Base-by-base conservation (phyloP, 1,139 yeast genomes). In the Suhomyces terraborum region DNA sequence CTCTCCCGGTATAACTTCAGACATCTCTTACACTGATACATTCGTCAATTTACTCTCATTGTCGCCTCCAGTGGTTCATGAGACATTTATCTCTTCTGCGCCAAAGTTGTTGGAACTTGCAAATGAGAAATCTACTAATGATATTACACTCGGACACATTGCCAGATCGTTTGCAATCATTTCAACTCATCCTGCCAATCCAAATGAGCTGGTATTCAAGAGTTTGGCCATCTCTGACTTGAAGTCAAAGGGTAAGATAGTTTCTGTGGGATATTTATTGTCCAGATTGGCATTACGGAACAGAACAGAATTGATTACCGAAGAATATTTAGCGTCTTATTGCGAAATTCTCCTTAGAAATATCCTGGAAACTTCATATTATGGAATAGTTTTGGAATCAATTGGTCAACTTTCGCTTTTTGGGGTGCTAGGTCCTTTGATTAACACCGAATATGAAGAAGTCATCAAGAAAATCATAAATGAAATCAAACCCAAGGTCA, bases 381-480 rank as follows among this genome's bases (percentile, higher is more conserved):
- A 60, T 54, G 59, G 47, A 10, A 54, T 64, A 1, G 69, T 78
- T 0, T 53, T 80, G 4, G 78, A 71, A 14, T 63, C 79, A 6
- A 43, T 84, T 4, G 66, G 77, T 5, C 86, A 86, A 52, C 52
- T 87, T 13, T 64, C 84, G 0, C 70, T 79, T 25, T 84, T 69
- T 64, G 93, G 91, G 1, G 75, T 73, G 1, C 56, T 84, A 25
- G 75, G 76, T 0, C 50, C 52, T 1, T 22, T 26, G 4, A 35
- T 44, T 5, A 36, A 43, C n/a, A 16, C 30, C 4, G 47, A 51
- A 7, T 33, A 49, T 8, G 28, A 23, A 0, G 29, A 47, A 0
- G 57, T 53, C 40, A 57, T 65, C 16, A 37, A 33, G 0, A 52
- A 55, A 9, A 54, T 74, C 8, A 47, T 65, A 10, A 69, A 66